Conservation (phyloP, 2,329 filamentous ascomycete genomes). For the Ophiognomonia clavigignenti-juglandacearum region DNA sequence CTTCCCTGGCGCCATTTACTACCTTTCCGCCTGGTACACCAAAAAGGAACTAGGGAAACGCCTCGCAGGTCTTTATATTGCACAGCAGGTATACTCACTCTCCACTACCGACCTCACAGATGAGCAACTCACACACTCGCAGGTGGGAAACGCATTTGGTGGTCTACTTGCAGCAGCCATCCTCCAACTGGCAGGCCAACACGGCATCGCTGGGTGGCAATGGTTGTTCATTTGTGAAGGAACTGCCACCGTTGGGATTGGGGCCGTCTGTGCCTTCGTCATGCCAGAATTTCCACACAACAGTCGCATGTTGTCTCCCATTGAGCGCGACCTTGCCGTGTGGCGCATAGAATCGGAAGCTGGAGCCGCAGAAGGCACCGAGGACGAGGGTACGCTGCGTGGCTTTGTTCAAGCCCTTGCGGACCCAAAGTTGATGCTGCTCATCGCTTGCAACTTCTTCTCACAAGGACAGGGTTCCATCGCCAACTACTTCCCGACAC, state of each 20-base stretch:
- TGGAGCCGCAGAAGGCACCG: constrained; percentile 32
- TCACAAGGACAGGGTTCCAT: constrained; percentile 32
- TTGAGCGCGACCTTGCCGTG: constrained; percentile 26
- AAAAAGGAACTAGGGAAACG: constrained; percentile 32
- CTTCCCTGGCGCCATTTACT: constrained; percentile 35
- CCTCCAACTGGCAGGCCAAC: constrained; percentile 38
- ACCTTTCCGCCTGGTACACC: constrained; percentile 36
- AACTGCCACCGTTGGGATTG: constrained; percentile 36
- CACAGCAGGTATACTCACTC: constrained; percentile 25
- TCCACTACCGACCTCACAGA: no score
- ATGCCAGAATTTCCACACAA: constrained; percentile 37
- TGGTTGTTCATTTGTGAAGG: constrained; percentile 48
- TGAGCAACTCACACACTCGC: no score
- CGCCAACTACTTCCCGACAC: constrained; percentile 25
- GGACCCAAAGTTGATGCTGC: constrained; percentile 31
- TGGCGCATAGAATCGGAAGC: constrained; percentile 31
- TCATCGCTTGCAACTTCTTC: constrained; percentile 34
- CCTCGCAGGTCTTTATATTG: constrained; percentile 31
- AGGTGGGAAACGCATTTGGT: constrained; percentile 40
- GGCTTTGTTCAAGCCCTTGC: constrained; percentile 26
- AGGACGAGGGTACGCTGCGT: constrained; percentile 25
- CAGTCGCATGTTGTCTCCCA: constrained; percentile 26
- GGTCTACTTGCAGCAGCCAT: constrained; percentile 45
- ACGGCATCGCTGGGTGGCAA: constrained; percentile 44
- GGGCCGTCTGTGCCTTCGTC: constrained; percentile 27